A percentile compares a stretch with the other conserved stretches of the same genome.
Conservation (phyloP, 768 basidiomycete species). For the Suillus subalutaceus region DNA sequence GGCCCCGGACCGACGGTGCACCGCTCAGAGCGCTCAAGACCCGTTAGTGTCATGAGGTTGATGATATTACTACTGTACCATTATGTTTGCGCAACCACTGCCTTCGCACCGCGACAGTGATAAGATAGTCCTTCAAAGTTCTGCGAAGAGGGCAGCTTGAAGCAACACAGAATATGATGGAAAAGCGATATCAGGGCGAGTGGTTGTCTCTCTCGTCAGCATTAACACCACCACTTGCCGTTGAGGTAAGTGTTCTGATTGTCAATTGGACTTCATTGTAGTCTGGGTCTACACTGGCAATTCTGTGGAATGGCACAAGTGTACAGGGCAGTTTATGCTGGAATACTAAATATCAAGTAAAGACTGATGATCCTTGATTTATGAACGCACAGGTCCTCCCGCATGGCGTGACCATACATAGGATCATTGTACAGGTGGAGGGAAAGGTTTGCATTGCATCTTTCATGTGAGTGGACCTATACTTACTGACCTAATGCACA, state of each 20-base stretch:
- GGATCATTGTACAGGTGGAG: slow-evolving; percentile 63
- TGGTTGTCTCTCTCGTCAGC: slow-evolving; percentile 45
- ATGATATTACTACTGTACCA: neutral
- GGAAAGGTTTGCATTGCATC: slow-evolving; percentile 51
- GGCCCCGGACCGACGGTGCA: neutral
- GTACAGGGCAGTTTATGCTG: slow-evolving; percentile 1
- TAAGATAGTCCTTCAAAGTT: neutral
- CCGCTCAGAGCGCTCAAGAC: neutral
- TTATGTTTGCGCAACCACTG: neutral
- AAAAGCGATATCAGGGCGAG: neutral
- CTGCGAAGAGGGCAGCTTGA: neutral
- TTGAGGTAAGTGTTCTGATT: slow-evolving; percentile 65
- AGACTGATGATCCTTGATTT: neutral
- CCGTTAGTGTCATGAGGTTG: neutral
- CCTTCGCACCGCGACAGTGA: neutral
- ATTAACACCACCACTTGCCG: slow-evolving; percentile 56
- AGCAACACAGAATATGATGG: neutral
- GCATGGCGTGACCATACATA: slow-evolving; percentile 69
- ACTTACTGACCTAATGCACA: neutral
- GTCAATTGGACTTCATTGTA: neutral
- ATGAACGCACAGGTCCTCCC: slow-evolving; percentile 55
- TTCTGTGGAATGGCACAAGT: neutral
- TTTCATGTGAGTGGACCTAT: neutral
- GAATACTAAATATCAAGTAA: neutral
- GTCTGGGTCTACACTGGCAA: neutral